These are phyloP conservation scores for Camellia granthamiana DNA, from an alignment of 148 eudicot species.

Conservation along the genomic window DNA sequence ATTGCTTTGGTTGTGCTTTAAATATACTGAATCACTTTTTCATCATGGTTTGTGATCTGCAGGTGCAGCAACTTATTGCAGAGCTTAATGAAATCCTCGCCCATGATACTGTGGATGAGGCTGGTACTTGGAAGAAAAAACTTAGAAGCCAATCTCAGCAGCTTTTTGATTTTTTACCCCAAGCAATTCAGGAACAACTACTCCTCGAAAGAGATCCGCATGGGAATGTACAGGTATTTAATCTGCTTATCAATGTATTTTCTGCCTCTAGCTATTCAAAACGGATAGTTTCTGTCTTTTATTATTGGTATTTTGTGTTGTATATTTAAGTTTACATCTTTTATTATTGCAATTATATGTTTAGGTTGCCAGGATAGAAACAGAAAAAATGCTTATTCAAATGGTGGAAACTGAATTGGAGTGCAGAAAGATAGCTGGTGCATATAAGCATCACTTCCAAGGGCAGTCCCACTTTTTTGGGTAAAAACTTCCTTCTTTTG, in stretches of 20 bases:
- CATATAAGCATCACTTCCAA: slow-evolving; percentile 8
- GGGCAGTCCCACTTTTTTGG: slow-evolving; percentile 23
- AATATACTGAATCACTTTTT: background rate
- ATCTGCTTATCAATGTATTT: background rate
- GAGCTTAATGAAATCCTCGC: slow-evolving; percentile 48
- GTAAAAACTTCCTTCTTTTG: background rate
- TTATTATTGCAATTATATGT: background rate
- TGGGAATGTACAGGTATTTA: slow-evolving; percentile 43
- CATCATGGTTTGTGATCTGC: slow-evolving; percentile 17
- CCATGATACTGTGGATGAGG: slow-evolving; percentile 35
- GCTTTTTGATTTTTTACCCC: slow-evolving; percentile 41
- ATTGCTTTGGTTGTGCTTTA: too few species aligned
- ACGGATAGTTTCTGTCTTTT: background rate
- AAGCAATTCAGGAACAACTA: slow-evolving; percentile 41
- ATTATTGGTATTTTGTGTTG: background rate
- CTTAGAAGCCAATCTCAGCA: slow-evolving; percentile 31
- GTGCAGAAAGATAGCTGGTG: background rate
- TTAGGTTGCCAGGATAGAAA: slow-evolving; percentile 22
- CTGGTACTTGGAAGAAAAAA: slow-evolving; percentile 43
- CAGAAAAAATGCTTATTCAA: slow-evolving; percentile 20
- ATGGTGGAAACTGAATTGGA: slow-evolving; percentile 21
- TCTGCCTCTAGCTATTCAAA: background rate
- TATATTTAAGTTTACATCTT: too few species aligned
- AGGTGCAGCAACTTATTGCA: slow-evolving; percentile 67
- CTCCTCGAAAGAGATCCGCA: slow-evolving; percentile 48